A percentile compares a stretch with the other conserved stretches of the same genome.
These are phyloP conservation scores for Hansfordia pulvinata DNA, from an alignment of 2,329 filamentous ascomycete genomes.

Conservation along the genomic window DNA sequence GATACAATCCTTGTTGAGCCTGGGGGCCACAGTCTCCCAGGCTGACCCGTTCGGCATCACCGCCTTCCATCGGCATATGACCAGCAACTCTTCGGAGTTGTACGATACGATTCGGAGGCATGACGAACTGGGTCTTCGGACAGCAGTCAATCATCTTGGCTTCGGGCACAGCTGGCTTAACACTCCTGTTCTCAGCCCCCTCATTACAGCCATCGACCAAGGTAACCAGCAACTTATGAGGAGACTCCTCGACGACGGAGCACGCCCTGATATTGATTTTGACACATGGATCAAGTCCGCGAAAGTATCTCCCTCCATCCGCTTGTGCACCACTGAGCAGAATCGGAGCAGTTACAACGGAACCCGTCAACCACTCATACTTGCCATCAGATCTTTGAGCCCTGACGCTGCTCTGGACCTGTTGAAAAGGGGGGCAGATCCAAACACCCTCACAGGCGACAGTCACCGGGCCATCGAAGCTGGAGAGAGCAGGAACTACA, in stretches of 20 bases:
- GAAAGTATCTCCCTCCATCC: slow-evolving; percentile 25
- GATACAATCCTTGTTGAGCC: slow-evolving; percentile 46
- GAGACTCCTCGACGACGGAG: slow-evolving; percentile 51
- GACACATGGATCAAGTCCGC: slow-evolving; percentile 49
- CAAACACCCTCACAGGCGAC: slow-evolving; percentile 47
- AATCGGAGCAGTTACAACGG: slow-evolving; percentile 32
- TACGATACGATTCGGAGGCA: slow-evolving; percentile 35
- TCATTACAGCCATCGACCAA: slow-evolving; percentile 44
- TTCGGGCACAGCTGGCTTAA: too few species aligned
- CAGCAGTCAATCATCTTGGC: slow-evolving; percentile 53
- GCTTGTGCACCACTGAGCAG: slow-evolving; percentile 25
- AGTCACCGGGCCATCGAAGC: too few species aligned
- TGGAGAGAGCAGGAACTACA: too few species aligned
- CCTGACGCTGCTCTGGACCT: slow-evolving; percentile 40
- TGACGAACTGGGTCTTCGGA: slow-evolving; percentile 46
- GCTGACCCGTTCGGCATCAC: slow-evolving; percentile 53
- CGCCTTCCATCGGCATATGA: slow-evolving; percentile 50
- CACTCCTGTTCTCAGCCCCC: slow-evolving; percentile 26
- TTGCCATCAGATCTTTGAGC: slow-evolving; percentile 38
- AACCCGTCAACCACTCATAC: slow-evolving; percentile 52
- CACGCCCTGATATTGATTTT: slow-evolving; percentile 44
- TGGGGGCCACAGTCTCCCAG: slow-evolving; percentile 62
- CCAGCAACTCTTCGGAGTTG: slow-evolving; percentile 30
- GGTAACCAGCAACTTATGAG: slow-evolving; percentile 37
- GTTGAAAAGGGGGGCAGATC: slow-evolving; percentile 49